phyloP scores from a whole-genome alignment of 1,284 basidiomycete species.

The Peniophora sp. region DNA sequence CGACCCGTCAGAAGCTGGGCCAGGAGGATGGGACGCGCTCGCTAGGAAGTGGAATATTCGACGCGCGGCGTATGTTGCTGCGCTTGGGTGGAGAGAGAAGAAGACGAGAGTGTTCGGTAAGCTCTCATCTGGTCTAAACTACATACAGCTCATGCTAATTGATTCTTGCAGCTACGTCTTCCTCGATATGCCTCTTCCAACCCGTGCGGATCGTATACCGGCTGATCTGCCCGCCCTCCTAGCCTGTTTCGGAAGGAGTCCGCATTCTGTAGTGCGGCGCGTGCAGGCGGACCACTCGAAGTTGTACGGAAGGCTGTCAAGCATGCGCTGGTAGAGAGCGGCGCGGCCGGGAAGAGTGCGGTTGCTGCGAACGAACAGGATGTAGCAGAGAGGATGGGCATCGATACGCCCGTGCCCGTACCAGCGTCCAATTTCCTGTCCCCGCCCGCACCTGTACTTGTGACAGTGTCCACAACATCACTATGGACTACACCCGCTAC shows the following conservation, averaged over 20 bases:
- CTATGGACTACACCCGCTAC: constrained; percentile 22
- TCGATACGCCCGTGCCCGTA: background rate
- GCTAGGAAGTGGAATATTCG: constrained; percentile 65
- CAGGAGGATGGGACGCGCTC: constrained; percentile 69
- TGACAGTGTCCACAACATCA: constrained; percentile 15
- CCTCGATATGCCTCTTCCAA: constrained; percentile 64
- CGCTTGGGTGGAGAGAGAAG: constrained; percentile 87
- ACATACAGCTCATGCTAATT: constrained; percentile 1
- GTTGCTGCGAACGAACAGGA: constrained; percentile 1
- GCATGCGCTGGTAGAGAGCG: constrained; percentile 16
- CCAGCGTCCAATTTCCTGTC: background rate
- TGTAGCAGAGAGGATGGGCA: no score
- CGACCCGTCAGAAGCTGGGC: constrained; percentile 61
- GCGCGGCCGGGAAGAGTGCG: constrained; percentile 2
- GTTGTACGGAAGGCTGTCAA: constrained; percentile 47
- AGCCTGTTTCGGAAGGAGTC: constrained; percentile 38
- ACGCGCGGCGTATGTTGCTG: constrained; percentile 13
- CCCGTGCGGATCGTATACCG: constrained; percentile 60
- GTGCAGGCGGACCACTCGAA: constrained; percentile 54
- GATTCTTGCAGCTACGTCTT: constrained; percentile 54
- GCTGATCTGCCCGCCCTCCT: constrained; percentile 51
- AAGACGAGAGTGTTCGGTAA: constrained; percentile 83
- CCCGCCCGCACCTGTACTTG: no score
- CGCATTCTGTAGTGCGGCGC: constrained; percentile 52
- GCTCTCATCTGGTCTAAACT: constrained; percentile 17